Base-by-base conservation (phyloP, 2,329 filamentous ascomycete species). In the Aspergillus udagawae region DNA sequence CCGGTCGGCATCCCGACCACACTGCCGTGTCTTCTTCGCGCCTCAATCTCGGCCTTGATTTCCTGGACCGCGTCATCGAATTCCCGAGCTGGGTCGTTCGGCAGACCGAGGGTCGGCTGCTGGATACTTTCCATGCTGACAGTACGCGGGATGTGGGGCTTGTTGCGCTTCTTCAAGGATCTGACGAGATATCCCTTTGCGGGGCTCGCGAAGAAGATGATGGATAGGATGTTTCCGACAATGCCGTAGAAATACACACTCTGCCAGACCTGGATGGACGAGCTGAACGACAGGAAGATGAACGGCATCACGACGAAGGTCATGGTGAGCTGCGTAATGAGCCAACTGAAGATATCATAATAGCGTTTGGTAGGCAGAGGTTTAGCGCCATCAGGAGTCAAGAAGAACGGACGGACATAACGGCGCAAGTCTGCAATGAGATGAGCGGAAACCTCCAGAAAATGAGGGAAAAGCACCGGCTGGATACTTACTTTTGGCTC, bases 231-330 rank as follows among this genome's bases (percentile, higher is more conserved):
- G 1, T 89, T 89, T 63, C 86, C 87, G 60, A 92, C 70, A 54
- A 94, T 79, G 32, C 84, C 86, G 75, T 95, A 99, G 77, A 92
- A 97, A 77, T 96, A 94, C 38, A 97, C 89, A 45, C 90, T 85
- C 0, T 84, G 77, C 94, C 94, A 99, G 57, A 90, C 87, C 2
- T 81, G 77, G 45, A 95, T 74, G 9, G 88, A 92, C 59, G 86
- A 83, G 20, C 80, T 76, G 62, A 97, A 85, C 23, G 81, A 81
- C 25, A 99, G 87, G 42, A 97, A 79, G 48, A 97, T 83, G 75
- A 99, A 99, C 0, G 94, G 94, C 0, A 88, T 83, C 0, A 87
- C 90, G 53, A 85, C 84, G 74, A 96, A 99, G 49, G 88, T 87
- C 73, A 97, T 92, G 2, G 86, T 84, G n/a, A 88, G 70, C 72